phyloP scores from a whole-genome alignment of 1,284 basidiomycete genomes.

The Neolentinus lepideus region DNA sequence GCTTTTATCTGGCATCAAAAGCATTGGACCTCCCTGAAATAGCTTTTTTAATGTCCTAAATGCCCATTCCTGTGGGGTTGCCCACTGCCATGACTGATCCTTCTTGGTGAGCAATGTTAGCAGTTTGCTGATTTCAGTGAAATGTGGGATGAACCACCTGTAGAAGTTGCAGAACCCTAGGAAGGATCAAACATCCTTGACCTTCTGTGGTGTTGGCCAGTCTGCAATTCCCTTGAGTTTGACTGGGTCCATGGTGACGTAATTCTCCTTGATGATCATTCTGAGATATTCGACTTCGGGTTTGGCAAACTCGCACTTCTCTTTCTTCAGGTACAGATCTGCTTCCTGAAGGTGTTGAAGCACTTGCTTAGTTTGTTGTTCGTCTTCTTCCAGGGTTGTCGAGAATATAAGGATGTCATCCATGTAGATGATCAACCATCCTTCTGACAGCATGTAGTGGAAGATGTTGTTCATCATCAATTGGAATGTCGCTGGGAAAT shows the following conservation, averaged over 20 bases:
- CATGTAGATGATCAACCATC: not conserved
- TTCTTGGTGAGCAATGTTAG: not conserved
- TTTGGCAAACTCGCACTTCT: not conserved
- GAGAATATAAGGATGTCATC: not conserved
- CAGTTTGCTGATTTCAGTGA: not conserved
- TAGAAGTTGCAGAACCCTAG: not conserved
- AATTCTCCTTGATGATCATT: too few relatives aligned
- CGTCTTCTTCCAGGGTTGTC: not conserved
- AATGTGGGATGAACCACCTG: not conserved
- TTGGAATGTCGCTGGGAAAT: too few relatives aligned
- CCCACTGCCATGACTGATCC: not conserved
- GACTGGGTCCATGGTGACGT: too few relatives aligned
- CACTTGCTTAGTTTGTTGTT: not conserved
- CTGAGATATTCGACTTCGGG: too few relatives aligned
- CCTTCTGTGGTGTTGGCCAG: too few relatives aligned
- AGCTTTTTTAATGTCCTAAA: constrained; percentile 20
- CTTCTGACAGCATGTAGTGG: too few relatives aligned
- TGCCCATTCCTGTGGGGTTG: constrained; percentile 6
- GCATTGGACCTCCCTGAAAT: constrained; percentile 21
- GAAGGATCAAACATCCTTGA: not conserved
- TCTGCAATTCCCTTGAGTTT: too few relatives aligned
- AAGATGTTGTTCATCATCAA: too few relatives aligned
- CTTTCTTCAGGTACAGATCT: not conserved
- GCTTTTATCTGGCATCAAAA: too few relatives aligned
- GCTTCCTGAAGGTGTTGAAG: not conserved